phyloP scores from a whole-genome alignment of 257 asterid genomes.

The Fraxinus pennsylvanica region DNA sequence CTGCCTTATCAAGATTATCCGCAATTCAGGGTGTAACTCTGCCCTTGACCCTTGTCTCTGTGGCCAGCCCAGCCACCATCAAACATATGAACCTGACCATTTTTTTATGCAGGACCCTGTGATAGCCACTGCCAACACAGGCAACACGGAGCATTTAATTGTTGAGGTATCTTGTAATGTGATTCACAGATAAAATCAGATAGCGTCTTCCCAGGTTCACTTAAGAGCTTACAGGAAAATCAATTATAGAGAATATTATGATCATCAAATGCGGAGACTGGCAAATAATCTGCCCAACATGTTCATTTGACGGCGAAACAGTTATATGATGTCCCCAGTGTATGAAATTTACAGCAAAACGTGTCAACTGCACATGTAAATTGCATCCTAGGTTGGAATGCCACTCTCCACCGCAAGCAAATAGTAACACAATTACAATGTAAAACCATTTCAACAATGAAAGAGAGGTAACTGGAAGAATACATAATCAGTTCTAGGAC shows the following conservation, averaged over 20 bases:
- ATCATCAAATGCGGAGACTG: too few relatives aligned
- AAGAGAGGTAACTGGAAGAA: slow-evolving; percentile 20
- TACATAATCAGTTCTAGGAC: slow-evolving; percentile 5
- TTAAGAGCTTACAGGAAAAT: too few relatives aligned
- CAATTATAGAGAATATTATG: too few relatives aligned
- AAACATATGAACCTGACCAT: not conserved
- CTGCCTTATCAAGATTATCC: too few relatives aligned
- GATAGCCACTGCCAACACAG: not conserved
- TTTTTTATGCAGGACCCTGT: not conserved
- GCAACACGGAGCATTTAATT: not conserved
- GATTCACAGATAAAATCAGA: not conserved
- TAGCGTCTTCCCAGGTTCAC: too few relatives aligned
- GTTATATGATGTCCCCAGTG: not conserved
- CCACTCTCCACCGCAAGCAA: not conserved
- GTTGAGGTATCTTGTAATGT: not conserved
- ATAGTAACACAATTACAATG: not conserved
- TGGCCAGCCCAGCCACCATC: too few relatives aligned
- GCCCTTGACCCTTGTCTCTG: too few relatives aligned
- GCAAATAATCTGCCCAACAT: too few relatives aligned
- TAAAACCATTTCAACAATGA: not conserved
- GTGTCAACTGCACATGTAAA: not conserved
- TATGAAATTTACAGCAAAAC: not conserved
- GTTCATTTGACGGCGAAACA: not conserved
- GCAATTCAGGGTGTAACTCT: too few relatives aligned
- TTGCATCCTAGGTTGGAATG: not conserved